Evolutionary conservation across 371 early-diverging fungal genomes (phyloP).

Genomic region (Mucor saturninus): DNA sequence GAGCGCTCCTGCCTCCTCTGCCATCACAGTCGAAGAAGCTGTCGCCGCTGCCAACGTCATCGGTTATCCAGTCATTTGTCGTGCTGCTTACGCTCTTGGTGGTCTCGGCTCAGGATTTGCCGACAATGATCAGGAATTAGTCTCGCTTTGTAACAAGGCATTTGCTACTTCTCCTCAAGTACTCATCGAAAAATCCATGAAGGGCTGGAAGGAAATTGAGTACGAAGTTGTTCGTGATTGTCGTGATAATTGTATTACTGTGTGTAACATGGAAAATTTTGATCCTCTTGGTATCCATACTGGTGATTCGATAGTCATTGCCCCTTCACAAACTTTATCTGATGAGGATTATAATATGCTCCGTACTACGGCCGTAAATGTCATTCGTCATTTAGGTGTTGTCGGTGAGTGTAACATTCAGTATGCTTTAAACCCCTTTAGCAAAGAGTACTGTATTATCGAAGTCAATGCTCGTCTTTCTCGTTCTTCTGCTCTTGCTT

Average conservation of each 20-base stretch:
- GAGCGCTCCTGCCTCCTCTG: constrained; percentile 84
- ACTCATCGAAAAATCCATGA: constrained; percentile 93
- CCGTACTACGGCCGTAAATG: constrained; percentile 84
- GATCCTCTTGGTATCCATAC: constrained; percentile 98
- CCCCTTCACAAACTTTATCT: constrained; percentile 92
- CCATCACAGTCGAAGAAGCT: constrained; percentile 81
- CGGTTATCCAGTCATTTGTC: constrained; percentile 92
- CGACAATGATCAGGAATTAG: constrained; percentile 76
- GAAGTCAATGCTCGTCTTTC: constrained; percentile 97
- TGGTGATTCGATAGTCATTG: constrained; percentile 97
- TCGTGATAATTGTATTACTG: constrained; percentile 93
- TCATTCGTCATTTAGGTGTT: constrained; percentile 88
- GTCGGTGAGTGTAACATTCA: constrained; percentile 98
- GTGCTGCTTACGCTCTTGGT: constrained; percentile 94
- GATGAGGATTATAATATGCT: constrained; percentile 97
- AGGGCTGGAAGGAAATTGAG: constrained; percentile 98
- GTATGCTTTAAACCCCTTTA: constrained; percentile 93
- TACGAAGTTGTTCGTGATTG: constrained; percentile 96
- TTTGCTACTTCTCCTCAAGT: constrained; percentile 91
- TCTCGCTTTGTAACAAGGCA: constrained; percentile 79
- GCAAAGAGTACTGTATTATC: constrained; percentile 93
- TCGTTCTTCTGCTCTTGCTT: constrained; percentile 89
- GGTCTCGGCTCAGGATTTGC: constrained; percentile 97
- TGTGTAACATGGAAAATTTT: constrained; percentile 99
- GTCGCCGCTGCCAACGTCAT: constrained; percentile 81